phyloP scores from a whole-genome alignment of 129 eudicot genomes.

The Helianthus tuberosus region DNA sequence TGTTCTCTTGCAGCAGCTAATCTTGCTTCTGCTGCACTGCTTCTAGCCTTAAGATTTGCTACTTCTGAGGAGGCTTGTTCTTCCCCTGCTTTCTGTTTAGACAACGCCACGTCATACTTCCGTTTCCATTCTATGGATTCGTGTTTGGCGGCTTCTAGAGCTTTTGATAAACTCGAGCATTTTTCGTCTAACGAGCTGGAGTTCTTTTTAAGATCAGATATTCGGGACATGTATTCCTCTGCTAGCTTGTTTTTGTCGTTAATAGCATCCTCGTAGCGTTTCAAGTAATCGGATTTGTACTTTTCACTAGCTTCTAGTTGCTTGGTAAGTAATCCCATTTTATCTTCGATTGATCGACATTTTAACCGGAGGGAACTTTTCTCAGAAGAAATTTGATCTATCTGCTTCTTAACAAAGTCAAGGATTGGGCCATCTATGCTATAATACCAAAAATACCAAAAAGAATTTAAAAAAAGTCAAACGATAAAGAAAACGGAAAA shows the following conservation, averaged over 20 bases:
- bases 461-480: constrained; percentile 1
- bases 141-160: constrained; percentile 64
- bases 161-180: constrained; percentile 59
- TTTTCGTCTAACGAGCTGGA: constrained; percentile 81
- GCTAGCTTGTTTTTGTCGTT: constrained; percentile 77
- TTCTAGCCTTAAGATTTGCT: constrained; percentile 68
- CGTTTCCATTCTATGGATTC: constrained; percentile 87
- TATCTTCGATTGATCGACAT: constrained; percentile 83
- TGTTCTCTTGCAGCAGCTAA: constrained; percentile 93
- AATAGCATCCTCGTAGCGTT: constrained; percentile 93
- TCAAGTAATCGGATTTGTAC: constrained; percentile 80
- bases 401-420: constrained; percentile 86
- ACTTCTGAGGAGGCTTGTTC: constrained; percentile 79
- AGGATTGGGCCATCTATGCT: constrained; percentile 96
- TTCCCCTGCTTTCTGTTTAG: constrained; percentile 71
- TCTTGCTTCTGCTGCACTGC: constrained; percentile 93
- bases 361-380: constrained; percentile 71
- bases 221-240: constrained; percentile 74
- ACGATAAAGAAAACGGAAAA: not conserved
- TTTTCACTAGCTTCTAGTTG: constrained; percentile 92
- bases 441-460: constrained; percentile 8
- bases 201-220: constrained; percentile 60
- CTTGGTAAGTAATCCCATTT: constrained; percentile 73
- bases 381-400: constrained; percentile 72
- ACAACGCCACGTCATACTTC: constrained; percentile 65